Evolutionary conservation across 441 rosid species (phyloP), one percentile per base, ranked within the genome.

Genomic region (Populus hybrid): DNA sequence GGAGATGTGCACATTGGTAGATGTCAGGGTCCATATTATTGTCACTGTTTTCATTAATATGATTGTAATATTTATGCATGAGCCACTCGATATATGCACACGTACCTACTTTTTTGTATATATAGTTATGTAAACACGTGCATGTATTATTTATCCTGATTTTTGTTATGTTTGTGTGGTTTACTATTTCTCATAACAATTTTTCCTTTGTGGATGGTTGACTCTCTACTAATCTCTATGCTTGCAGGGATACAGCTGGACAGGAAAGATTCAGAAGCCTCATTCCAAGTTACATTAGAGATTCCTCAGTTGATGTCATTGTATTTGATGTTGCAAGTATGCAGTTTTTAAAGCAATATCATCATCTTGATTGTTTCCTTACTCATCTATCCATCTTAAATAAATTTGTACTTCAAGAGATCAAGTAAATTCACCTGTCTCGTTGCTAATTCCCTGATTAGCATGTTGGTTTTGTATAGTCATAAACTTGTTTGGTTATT

Each of bases 261-360:
- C 97, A 92, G 78, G 95, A 90, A 83, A 85, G 95, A 73, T 91
- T 92, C 84, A 90, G 94, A 88, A 92, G 98, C 87, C 94, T 93
- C 74, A 90, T 92, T 78, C 95, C 97, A 12, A 93, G 97, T 83
- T 92, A 92, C 64, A 90, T 92, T 53, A 86, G 94, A 85, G 93
- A 93, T 79, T 92, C 93, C 66, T 93, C 97, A 4, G 98, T 92
- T 33, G 98, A 97, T 66, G 97, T 93, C 73, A 91, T 93, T 69
- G 98, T 91, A 14, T 94, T 84, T 85, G 97, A 91, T 80, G 94
- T 94, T 79, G 95, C 97, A 78, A 94, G 98, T 94, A 87, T 76
- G 97, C 3, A 35, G 14, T 42, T 45, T 73, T 5, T 20, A 18
- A 12, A 24, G 56, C 12, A 45, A 45, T 45, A 45, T 69, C 33